A percentile compares a stretch with the other conserved stretches of the same genome.
Evolutionary conservation across 176 grass and related monocot genomes (phyloP).

Genomic region (Melocanna baccifera): DNA sequence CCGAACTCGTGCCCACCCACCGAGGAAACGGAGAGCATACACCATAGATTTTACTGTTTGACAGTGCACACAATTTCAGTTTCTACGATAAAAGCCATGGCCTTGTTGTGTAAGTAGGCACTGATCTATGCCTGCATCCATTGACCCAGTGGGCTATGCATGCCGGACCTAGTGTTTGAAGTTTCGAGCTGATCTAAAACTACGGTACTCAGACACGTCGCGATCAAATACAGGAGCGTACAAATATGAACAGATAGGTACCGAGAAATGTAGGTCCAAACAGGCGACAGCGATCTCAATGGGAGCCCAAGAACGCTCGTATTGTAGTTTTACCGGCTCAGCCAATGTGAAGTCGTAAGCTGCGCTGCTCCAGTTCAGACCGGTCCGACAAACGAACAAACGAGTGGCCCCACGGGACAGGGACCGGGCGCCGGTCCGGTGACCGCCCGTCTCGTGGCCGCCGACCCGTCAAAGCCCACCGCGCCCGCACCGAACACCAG

Average conservation of each 20-base stretch:
- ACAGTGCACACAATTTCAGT: not conserved
- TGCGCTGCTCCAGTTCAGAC: not conserved
- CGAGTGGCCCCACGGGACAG: not conserved
- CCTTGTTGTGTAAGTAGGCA: not conserved
- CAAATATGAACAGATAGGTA: not conserved
- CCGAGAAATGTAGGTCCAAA: not conserved
- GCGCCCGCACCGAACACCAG: not conserved
- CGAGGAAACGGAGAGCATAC: not conserved
- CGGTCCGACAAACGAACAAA: conserved; percentile 14
- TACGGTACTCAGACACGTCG: not conserved
- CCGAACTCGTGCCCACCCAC: not conserved
- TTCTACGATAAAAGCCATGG: not conserved
- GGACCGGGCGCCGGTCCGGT: conserved; percentile 14
- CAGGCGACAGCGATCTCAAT: not conserved
- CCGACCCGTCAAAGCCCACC: conserved; percentile 20
- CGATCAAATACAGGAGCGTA: not conserved
- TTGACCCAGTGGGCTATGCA: not conserved
- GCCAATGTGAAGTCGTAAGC: not conserved
- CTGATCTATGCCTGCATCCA: not conserved
- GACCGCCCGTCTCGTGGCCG: conserved; percentile 21
- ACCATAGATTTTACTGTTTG: not conserved
- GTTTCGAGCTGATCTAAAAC: not conserved
- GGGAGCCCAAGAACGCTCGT: not conserved
- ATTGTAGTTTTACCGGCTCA: not conserved
- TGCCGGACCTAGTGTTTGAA: not conserved